Evolutionary conservation across 352 stramenopile genomes (phyloP).

Genomic region (Phytophthora foliorum): DNA sequence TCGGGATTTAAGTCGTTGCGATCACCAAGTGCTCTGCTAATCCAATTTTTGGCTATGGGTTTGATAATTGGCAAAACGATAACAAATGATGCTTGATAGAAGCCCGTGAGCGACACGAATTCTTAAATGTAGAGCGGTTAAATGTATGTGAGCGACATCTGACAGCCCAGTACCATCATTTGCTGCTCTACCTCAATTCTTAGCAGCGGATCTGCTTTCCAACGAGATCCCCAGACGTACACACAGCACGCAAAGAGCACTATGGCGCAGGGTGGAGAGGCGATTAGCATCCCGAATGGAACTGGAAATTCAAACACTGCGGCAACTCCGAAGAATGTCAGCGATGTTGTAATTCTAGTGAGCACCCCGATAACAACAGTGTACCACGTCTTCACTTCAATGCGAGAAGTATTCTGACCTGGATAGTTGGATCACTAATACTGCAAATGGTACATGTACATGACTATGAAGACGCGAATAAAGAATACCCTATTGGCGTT

Average conservation of each 20-base stretch:
- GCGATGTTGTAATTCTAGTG: no score
- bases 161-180: constrained; percentile 9
- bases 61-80: constrained; percentile 18
- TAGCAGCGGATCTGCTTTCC: neutral
- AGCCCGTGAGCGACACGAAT: neutral
- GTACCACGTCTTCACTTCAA: neutral
- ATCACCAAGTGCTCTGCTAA: constrained; percentile 20
- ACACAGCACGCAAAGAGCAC: no score
- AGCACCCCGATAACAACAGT: no score
- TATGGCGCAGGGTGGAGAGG: neutral
- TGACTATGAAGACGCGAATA: constrained; percentile 11
- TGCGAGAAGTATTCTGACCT: neutral
- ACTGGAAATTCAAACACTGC: neutral
- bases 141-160: constrained; percentile 21
- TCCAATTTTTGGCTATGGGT: constrained; percentile 21
- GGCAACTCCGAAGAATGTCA: no score
- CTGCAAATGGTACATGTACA: no score
- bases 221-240: no score
- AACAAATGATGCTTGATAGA: constrained; percentile 16
- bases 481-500: constrained; percentile 14
- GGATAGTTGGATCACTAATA: no score
- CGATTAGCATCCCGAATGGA: constrained; percentile 7
- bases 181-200: constrained; percentile 3
- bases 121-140: constrained; percentile 30
- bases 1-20: constrained; percentile 23